Base-by-base conservation (phyloP, 352 stramenopile species). In the Pythium sukuiense region DNA sequence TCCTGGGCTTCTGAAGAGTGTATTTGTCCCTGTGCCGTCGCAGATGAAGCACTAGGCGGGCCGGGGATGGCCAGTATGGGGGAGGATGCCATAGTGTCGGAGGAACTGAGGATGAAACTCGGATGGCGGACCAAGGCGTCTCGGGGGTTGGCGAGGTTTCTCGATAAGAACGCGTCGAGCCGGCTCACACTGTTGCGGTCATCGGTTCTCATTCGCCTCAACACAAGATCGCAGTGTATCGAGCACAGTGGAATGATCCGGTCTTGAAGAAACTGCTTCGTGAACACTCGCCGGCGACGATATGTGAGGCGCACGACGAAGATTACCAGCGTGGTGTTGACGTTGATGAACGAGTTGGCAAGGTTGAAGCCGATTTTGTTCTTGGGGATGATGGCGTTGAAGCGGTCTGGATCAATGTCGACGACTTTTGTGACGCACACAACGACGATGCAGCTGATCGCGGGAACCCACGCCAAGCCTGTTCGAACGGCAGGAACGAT, bases 331-430 rank as follows among this genome's bases (percentile, higher is more conserved):
- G 68, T 71, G 11, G 63, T 59, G 58, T 64, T 70, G 18, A 65
- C 55, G 41, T 74, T 74, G 16, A 65, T n/a, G 30, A 74, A 74
- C 59, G 65, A 63, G 55, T 74, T 71, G 35, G 61, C 68, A 35
- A 71, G 59, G 0, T 63, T 66, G 26, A 63, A 53, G 35, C 61
- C 41, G 45, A 74, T 62, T 32, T 70, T 70, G 50, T 70, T 70
- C 6, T 41, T 32, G 3, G 59, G 49, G 30, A 65, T 55, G 13
- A 61, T 13, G 32, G 59, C 13, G 26, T 64, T 29, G 55, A 68
- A 74, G 8, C 58, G 43, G 3, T 29, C 20, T 0, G 39, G 32
- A n/a, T 71, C 59, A 32, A 74, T 65, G 55, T 74, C 68, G 1
- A 63, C 43, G n/a, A 56, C n/a, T 20, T 26, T 55, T 0, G 63